phyloP scores from a whole-genome alignment of 2,329 filamentous ascomycete genomes.

The Cryphonectria radicalis region DNA sequence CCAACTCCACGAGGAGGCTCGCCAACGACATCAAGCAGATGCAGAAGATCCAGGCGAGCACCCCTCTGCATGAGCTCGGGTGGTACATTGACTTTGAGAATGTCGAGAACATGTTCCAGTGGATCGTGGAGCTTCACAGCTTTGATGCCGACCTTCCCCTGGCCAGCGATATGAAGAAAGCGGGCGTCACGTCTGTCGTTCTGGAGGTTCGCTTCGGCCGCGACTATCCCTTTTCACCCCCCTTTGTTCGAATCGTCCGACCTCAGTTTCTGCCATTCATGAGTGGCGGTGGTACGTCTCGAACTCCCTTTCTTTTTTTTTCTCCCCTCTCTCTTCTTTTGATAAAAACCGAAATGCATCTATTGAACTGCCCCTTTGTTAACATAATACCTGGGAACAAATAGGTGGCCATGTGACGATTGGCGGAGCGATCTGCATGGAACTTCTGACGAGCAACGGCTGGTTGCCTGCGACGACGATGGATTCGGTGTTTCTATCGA shows the following conservation, averaged over 20 bases:
- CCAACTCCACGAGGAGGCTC: slow-evolving; percentile 63
- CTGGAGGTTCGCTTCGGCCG: slow-evolving; percentile 81
- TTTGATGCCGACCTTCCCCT: slow-evolving; percentile 74
- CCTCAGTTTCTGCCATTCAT: slow-evolving; percentile 77
- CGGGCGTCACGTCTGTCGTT: slow-evolving; percentile 68
- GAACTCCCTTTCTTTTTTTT: no score
- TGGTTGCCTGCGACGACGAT: slow-evolving; percentile 77
- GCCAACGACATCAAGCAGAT: slow-evolving; percentile 67
- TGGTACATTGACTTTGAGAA: slow-evolving; percentile 78
- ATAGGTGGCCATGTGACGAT: slow-evolving; percentile 60
- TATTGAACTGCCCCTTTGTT: not conserved
- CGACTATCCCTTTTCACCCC: slow-evolving; percentile 77
- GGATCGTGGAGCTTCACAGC: slow-evolving; percentile 88
- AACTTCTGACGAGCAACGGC: slow-evolving; percentile 80
- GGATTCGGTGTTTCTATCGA: slow-evolving; percentile 79
- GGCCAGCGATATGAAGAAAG: slow-evolving; percentile 72
- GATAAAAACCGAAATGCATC: no score
- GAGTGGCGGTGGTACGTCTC: slow-evolving; percentile 65
- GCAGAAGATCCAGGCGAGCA: slow-evolving; percentile 64
- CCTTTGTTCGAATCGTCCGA: slow-evolving; percentile 81
- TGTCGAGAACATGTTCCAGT: slow-evolving; percentile 80
- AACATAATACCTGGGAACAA: not conserved
- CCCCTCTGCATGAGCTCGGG: slow-evolving; percentile 69
- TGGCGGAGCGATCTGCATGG: slow-evolving; percentile 84
- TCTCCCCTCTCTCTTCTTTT: not conserved